These are phyloP conservation scores for Boletus reticulatus DNA, from an alignment of 768 basidiomycete species.

Conservation along the genomic window DNA sequence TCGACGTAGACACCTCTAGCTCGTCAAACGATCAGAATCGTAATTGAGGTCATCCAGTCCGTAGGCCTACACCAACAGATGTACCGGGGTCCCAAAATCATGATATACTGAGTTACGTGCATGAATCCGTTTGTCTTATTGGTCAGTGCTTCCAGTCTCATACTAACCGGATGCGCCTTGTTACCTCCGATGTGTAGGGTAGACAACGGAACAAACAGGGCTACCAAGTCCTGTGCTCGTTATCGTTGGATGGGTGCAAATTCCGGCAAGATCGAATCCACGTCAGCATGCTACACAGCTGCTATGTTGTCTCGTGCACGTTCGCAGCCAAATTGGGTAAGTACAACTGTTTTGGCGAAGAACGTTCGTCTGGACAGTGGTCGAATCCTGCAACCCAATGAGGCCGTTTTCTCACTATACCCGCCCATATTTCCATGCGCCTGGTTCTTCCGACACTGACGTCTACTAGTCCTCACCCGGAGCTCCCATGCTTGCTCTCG, in stretches of 20 bases:
- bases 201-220: not conserved
- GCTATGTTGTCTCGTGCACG: constrained; percentile 11
- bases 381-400: constrained; percentile 14
- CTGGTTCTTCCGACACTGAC: not conserved
- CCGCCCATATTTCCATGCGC: not conserved
- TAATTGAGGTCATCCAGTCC: not conserved
- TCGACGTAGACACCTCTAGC: constrained; percentile 26
- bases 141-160: constrained; percentile 4
- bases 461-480: not conserved
- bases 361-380: constrained; percentile 33
- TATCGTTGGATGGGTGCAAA: not conserved
- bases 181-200: constrained; percentile 1
- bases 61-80: not conserved
- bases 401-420: not conserved
- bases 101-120: too few species aligned
- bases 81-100: not conserved
- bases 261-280: not conserved
- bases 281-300: not conserved
- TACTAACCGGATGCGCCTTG: not conserved
- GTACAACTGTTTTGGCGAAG: constrained; percentile 1
- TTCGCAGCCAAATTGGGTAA: constrained; percentile 26
- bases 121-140: not conserved
- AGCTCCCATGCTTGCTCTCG: constrained; percentile 14
- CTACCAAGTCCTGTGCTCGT: not conserved
- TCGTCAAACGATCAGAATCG: constrained; percentile 2